phyloP scores from a whole-genome alignment of 768 basidiomycete species.

The Hydnum rufescens region DNA sequence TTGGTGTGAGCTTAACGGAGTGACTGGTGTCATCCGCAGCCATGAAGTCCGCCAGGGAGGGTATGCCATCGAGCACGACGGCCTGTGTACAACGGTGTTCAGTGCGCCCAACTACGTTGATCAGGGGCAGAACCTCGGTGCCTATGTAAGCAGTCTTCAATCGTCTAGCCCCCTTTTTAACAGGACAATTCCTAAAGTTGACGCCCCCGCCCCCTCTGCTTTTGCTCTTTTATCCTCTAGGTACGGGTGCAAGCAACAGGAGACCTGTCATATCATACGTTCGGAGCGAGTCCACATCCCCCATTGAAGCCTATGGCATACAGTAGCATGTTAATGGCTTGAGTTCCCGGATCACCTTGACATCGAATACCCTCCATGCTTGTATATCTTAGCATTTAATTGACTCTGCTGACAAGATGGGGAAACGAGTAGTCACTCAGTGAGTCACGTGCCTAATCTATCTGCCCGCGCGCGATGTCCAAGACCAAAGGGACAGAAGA shows the following conservation, averaged over 20 bases:
- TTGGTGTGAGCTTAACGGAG: constrained; percentile 75
- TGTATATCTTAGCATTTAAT: no score
- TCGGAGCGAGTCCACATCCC: constrained; percentile 74
- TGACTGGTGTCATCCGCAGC: constrained; percentile 79
- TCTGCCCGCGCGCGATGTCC: constrained; percentile 11
- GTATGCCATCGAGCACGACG: constrained; percentile 87
- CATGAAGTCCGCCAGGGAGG: constrained; percentile 96
- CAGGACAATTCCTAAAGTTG: not conserved
- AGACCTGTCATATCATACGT: constrained; percentile 42
- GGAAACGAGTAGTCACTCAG: no score
- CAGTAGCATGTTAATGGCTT: constrained; percentile 17
- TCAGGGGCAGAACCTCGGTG: constrained; percentile 79
- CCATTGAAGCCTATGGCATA: constrained; percentile 91
- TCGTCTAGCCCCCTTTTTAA: not conserved
- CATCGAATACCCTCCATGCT: not conserved
- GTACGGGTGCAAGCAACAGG: constrained; percentile 70
- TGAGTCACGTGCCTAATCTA: no score
- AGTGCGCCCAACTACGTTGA: constrained; percentile 89
- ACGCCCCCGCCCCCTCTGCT: constrained; percentile 1
- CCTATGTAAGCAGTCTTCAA: constrained; percentile 72
- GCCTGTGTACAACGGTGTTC: constrained; percentile 73
- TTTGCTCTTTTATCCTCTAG: constrained; percentile 20
- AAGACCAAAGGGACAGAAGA: constrained; percentile 10
- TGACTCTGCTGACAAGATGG: no score
- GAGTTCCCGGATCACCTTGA: not conserved